Percentiles rank a stretch among this genome's conserved stretches.
These are phyloP conservation scores for Metroxylon sagu DNA, from an alignment of 176 grass and related monocot species.

Conservation along the genomic window DNA sequence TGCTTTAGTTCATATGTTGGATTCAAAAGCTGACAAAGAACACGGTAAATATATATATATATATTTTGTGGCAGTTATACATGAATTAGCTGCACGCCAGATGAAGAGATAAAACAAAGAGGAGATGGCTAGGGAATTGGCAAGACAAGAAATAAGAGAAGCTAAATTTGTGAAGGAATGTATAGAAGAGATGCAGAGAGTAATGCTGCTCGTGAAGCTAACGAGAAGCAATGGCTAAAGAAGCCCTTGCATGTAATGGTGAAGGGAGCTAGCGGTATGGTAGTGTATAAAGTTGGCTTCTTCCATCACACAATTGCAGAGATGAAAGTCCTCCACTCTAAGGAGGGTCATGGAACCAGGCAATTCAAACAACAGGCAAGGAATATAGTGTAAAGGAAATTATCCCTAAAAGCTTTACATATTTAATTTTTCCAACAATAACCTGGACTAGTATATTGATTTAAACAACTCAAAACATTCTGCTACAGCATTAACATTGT, in stretches of 20 bases:
- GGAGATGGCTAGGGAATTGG: constrained; percentile 18
- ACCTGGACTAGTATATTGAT: too few relatives aligned
- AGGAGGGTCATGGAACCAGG: constrained; percentile 31
- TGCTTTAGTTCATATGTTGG: too few relatives aligned
- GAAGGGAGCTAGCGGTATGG: constrained; percentile 48
- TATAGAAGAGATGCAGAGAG: constrained; percentile 22
- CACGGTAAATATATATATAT: neutral
- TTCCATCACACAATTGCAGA: constrained; percentile 61
- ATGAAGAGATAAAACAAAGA: constrained; percentile 30
- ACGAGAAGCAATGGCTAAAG: constrained; percentile 20
- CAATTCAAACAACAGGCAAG: constrained; percentile 78
- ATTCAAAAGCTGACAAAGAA: too few relatives aligned
- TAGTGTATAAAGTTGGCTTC: constrained; percentile 57
- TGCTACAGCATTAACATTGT: too few relatives aligned
- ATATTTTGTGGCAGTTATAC: constrained; percentile 19
- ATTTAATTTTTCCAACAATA: too few relatives aligned
- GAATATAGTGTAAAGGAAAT: too few relatives aligned
- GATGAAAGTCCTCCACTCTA: constrained; percentile 68
- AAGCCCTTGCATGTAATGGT: neutral
- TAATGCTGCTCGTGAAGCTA: constrained; percentile 22
- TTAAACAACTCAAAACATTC: too few relatives aligned
- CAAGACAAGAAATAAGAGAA: constrained; percentile 33
- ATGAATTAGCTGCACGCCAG: constrained; percentile 29
- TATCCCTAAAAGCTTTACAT: too few relatives aligned
- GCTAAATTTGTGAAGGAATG: constrained; percentile 13